Percentiles rank a stretch among this genome's conserved stretches.
phyloP scores from a whole-genome alignment of 306 rosid species.

The Bauhinia variegata region DNA sequence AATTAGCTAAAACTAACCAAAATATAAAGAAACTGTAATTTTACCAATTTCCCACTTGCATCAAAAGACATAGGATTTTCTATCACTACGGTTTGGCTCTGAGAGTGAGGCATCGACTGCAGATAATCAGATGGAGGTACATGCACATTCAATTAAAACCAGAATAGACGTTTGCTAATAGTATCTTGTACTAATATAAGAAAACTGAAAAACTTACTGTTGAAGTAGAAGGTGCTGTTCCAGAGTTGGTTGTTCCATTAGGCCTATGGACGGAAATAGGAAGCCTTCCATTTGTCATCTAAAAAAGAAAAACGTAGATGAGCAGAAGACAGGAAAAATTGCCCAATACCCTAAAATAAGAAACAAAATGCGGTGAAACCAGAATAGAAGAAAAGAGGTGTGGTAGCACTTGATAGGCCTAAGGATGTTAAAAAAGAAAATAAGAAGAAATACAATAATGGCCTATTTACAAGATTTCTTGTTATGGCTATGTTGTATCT shows the following conservation, averaged over 20 bases:
- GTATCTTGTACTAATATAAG: neutral
- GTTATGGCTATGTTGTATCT: neutral
- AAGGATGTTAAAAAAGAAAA: neutral
- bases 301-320: constrained; percentile 17
- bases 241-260: constrained; percentile 67
- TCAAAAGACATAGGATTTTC: constrained; percentile 98
- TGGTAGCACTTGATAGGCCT: neutral
- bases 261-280: constrained; percentile 82
- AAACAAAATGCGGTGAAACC: too few relatives aligned
- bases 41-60: constrained; percentile 95
- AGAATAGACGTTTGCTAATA: constrained; percentile 14
- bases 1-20: neutral
- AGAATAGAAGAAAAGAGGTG: too few relatives aligned
- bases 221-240: constrained; percentile 70
- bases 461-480: constrained; percentile 2
- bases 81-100: constrained; percentile 89
- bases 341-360: too few relatives aligned
- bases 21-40: constrained; percentile 28
- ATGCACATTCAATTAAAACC: constrained; percentile 10
- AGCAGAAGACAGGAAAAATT: constrained; percentile 8
- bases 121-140: constrained; percentile 28
- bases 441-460: neutral
- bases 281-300: constrained; percentile 75
- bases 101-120: constrained; percentile 65
- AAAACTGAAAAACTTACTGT: constrained; percentile 56